Evolutionary conservation across 352 stramenopile species (phyloP).

Genomic region (Phytopythium cucurbitacearum): DNA sequence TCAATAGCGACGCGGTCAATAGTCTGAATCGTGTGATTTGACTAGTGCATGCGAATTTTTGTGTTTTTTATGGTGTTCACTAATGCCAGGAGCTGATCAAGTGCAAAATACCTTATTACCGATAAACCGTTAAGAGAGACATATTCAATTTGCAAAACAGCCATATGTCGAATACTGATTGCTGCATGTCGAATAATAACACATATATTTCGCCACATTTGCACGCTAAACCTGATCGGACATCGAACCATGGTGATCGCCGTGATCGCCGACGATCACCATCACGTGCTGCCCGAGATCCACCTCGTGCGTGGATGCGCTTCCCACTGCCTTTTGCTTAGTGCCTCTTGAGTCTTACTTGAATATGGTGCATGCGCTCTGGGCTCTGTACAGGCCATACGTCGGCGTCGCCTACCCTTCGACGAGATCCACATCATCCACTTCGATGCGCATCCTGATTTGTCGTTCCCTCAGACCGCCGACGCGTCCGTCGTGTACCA

Average conservation of each 20-base stretch:
- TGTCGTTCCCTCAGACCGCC: constrained; percentile 57
- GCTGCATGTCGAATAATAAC: background rate
- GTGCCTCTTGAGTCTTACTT: background rate
- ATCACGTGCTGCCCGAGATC: constrained; percentile 71
- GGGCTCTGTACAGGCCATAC: constrained; percentile 50
- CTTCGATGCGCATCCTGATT: constrained; percentile 83
- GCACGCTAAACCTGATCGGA: background rate
- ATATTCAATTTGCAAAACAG: too few species aligned
- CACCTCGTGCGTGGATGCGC: constrained; percentile 36
- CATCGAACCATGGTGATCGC: constrained; percentile 12
- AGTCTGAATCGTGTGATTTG: too few species aligned
- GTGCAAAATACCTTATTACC: too few species aligned
- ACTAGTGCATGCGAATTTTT: too few species aligned
- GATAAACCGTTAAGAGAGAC: too few species aligned
- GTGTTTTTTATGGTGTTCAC: too few species aligned
- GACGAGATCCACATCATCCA: constrained; percentile 65
- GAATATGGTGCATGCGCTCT: background rate
- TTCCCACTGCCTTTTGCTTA: background rate
- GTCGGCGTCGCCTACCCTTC: constrained; percentile 64
- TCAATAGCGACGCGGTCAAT: too few species aligned
- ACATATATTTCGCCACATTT: background rate
- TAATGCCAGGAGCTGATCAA: too few species aligned
- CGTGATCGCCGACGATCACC: constrained; percentile 73
- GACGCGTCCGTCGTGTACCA: constrained; percentile 51
- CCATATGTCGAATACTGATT: too few species aligned